A percentile compares a stretch with the other conserved stretches of the same genome.
Conservation (phyloP, 73 alveolate species). For the Paramecium pentaurelia region DNA sequence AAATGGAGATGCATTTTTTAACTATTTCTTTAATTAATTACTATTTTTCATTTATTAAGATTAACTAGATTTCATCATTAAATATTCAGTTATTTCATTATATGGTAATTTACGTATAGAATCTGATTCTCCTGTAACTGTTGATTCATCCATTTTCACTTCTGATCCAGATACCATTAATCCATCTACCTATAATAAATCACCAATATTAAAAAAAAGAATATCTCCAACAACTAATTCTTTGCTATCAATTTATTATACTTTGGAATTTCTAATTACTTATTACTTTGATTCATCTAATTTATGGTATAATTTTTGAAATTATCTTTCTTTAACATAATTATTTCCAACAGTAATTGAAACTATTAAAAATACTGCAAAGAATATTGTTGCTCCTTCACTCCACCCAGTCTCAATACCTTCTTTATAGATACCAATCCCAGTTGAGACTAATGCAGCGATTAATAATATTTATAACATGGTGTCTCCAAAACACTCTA, state of each 20-base stretch:
- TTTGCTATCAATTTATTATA: conserved; percentile 60
- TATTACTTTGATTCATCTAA: conserved; percentile 64
- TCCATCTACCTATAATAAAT: conserved; percentile 67
- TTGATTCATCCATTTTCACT: conserved; percentile 65
- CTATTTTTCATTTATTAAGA: not conserved
- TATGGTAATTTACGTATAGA: conserved; percentile 54
- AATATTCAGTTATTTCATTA: not conserved
- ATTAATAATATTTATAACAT: conserved; percentile 84
- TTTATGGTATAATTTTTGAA: conserved; percentile 51
- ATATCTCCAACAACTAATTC: conserved; percentile 70
- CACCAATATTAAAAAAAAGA: conserved; percentile 63
- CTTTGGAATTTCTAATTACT: conserved; percentile 63
- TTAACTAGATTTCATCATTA: not conserved
- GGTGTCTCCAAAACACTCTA: conserved; percentile 92
- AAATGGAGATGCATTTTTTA: conserved; percentile 30
- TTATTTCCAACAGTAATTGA: conserved; percentile 88
- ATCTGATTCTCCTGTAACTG: conserved; percentile 74
- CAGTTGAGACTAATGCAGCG: conserved; percentile 93
- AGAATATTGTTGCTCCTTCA: conserved; percentile 95
- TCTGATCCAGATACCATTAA: conserved; percentile 66
- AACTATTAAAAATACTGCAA: conserved; percentile 88
- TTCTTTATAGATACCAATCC: conserved; percentile 71
- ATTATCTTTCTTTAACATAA: conserved; percentile 72
- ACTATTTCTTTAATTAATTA: not conserved
- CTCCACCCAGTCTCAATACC: conserved; percentile 93